These are phyloP conservation scores for Colletotrichum spaethianum DNA, from an alignment of 2,329 filamentous ascomycete genomes.

Conservation along the genomic window DNA sequence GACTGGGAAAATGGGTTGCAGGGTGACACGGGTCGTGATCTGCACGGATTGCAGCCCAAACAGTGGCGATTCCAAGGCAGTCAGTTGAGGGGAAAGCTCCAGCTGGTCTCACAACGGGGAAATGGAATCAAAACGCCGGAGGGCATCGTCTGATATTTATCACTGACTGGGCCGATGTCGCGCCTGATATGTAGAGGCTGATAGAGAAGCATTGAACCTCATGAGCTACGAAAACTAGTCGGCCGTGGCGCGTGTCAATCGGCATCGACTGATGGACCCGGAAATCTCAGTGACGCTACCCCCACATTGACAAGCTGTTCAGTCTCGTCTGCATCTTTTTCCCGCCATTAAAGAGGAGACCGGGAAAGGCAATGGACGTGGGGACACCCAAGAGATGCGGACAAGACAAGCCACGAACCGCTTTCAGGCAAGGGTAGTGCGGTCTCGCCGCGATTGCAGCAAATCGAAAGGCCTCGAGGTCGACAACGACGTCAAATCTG, in stretches of 20 bases:
- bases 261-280: conserved; percentile 30
- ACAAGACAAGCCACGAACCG: conserved; percentile 27
- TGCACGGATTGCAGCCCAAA: conserved; percentile 16
- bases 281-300: conserved; percentile 23
- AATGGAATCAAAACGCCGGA: not conserved
- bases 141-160: conserved; percentile 36
- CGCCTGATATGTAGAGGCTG: conserved; percentile 24
- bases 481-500: conserved; percentile 36
- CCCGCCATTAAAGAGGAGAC: not conserved
- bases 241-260: conserved; percentile 1
- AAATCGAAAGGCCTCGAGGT: conserved; percentile 2
- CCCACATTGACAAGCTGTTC: conserved; percentile 35
- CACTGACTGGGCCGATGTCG: conserved; percentile 15
- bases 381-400: conserved; percentile 18
- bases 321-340: conserved; percentile 7
- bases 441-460: conserved; percentile 39
- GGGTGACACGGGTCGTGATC: conserved; percentile 29
- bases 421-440: conserved; percentile 28
- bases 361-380: conserved; percentile 5
- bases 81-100: not conserved
- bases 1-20: conserved; percentile 22
- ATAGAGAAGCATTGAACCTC: conserved; percentile 19
- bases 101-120: not conserved
- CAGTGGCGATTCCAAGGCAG: conserved; percentile 36
- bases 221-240: not conserved